These are phyloP conservation scores for Fusarium tricinctum DNA, from an alignment of 2,329 filamentous ascomycete genomes.

Conservation along the genomic window DNA sequence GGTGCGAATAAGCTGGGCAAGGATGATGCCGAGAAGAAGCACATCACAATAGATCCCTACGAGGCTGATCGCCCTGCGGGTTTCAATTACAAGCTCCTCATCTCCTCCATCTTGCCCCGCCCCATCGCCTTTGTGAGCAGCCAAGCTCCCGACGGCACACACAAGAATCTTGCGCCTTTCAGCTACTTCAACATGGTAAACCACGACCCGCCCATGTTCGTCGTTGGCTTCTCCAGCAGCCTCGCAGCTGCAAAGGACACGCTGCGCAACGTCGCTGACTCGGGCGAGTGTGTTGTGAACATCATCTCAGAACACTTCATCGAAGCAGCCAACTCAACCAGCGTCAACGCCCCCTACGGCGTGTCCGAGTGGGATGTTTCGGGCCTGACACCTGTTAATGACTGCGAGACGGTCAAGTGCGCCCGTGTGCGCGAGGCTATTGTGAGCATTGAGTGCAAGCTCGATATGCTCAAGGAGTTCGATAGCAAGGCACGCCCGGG, in stretches of 20 bases:
- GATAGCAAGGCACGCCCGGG: conserved; percentile 78
- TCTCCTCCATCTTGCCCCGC: conserved; percentile 84
- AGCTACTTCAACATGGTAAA: conserved; percentile 87
- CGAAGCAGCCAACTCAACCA: conserved; percentile 88
- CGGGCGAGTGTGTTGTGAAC: conserved; percentile 85
- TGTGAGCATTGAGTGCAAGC: conserved; percentile 84
- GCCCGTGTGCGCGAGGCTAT: conserved; percentile 85
- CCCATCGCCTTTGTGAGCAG: conserved; percentile 79
- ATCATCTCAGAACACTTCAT: conserved; percentile 87
- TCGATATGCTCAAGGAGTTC: conserved; percentile 83
- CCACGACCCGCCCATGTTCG: conserved; percentile 89
- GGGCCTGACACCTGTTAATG: conserved; percentile 78
- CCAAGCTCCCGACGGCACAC: conserved; percentile 69
- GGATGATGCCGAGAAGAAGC: conserved; percentile 58
- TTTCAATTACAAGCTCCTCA: conserved; percentile 93
- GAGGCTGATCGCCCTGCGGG: conserved; percentile 74
- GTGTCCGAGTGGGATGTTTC: conserved; percentile 83
- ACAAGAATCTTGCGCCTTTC: conserved; percentile 85
- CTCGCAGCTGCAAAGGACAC: conserved; percentile 79
- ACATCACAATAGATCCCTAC: conserved; percentile 87
- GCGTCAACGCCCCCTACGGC: conserved; percentile 82
- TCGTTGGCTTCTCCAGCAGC: conserved; percentile 65
- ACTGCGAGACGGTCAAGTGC: conserved; percentile 74
- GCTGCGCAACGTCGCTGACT: conserved; percentile 78
- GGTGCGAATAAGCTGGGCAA: conserved; percentile 70